Conservation (phyloP, 495 filamentous ascomycete species). For the Aspergillus steynii region DNA sequence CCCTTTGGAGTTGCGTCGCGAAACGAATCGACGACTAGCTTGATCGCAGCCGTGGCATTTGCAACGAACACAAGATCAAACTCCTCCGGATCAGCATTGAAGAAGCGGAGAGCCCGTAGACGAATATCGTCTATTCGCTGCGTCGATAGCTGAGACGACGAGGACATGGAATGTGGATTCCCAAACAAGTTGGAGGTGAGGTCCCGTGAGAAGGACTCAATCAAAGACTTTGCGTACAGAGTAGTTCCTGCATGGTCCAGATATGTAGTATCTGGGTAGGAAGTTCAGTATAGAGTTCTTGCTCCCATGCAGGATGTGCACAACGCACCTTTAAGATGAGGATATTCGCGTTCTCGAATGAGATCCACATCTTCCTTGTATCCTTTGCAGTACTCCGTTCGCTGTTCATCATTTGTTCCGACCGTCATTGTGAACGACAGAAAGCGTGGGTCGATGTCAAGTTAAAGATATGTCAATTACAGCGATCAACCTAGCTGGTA, state of each 20-base stretch:
- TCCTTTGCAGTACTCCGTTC: constrained; percentile 25
- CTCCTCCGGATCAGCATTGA: constrained; percentile 77
- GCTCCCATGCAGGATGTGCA: neutral
- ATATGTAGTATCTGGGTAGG: constrained; percentile 65
- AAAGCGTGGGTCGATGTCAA: constrained; percentile 2
- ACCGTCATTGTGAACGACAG: constrained; percentile 16
- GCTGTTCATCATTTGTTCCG: neutral
- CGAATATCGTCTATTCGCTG: constrained; percentile 75
- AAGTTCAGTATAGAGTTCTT: constrained; percentile 6
- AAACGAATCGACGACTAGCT: constrained; percentile 77
- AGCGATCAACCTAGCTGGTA: neutral
- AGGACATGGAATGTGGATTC: constrained; percentile 87
- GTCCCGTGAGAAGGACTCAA: constrained; percentile 73
- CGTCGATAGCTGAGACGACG: constrained; percentile 75
- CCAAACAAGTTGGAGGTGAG: constrained; percentile 81
- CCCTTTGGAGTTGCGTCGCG: constrained; percentile 57
- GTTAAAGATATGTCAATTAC: neutral
- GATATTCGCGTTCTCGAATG: constrained; percentile 74
- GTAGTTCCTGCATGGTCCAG: constrained; percentile 94
- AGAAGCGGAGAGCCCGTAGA: constrained; percentile 70
- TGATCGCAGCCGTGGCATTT: constrained; percentile 90
- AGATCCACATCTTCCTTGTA: constrained; percentile 70
- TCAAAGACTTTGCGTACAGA: constrained; percentile 74
- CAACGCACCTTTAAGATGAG: constrained; percentile 72
- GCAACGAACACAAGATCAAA: constrained; percentile 92